Base-by-base conservation (phyloP, 768 basidiomycete species). In the Mycena rebaudengoi region DNA sequence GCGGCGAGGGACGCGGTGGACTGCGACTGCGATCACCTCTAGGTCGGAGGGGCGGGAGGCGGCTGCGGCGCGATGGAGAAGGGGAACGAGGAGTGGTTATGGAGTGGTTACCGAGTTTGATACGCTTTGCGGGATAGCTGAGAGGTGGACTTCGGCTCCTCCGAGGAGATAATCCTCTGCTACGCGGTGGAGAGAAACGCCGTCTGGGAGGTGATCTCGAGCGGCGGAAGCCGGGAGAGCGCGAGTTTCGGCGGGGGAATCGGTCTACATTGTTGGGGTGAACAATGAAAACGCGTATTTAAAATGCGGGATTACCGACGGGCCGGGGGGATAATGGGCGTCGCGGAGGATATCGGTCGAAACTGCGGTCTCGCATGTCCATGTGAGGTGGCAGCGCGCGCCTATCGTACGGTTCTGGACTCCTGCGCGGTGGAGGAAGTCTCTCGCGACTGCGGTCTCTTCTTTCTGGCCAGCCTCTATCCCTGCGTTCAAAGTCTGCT, bases 371-470 rank as follows among this genome's bases (percentile, higher is more conserved):
- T 39, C 60, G 40, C 18, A 54, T 0, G 13, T 66, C 65, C 25
- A 67, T 59, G 51, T 67, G 66, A 21, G 66, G 66, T 6, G 66
- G 66, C 16, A 58, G 61, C 2, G 66, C 61, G 2, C 66, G 61
- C 18, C 65, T 21, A 46, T 62, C 65, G 25, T 52, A 58, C 11
- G 40, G 16, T 21, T 49, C 53, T 37, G 59, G 58, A 4, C 41
- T 45, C 21, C 62, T 49, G 8, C 54, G 54, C 16, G 37, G 58
- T 10, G 45, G 48, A 11, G 25, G 56, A 12, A 30, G 57, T 7
- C 60, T 46, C 8, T 57, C 60, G 0, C 52, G 20, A 28, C 56
- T 46, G 26, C 61, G 50, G 13, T 62, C 55, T 32, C 51, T 12
- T n/a, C 51, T 14, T 8, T 51, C 48, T 26, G 56, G 35, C 56